Evolutionary conservation across 2,329 filamentous ascomycete species (phyloP).

Genomic region (Orbilia blumenaviensis): DNA sequence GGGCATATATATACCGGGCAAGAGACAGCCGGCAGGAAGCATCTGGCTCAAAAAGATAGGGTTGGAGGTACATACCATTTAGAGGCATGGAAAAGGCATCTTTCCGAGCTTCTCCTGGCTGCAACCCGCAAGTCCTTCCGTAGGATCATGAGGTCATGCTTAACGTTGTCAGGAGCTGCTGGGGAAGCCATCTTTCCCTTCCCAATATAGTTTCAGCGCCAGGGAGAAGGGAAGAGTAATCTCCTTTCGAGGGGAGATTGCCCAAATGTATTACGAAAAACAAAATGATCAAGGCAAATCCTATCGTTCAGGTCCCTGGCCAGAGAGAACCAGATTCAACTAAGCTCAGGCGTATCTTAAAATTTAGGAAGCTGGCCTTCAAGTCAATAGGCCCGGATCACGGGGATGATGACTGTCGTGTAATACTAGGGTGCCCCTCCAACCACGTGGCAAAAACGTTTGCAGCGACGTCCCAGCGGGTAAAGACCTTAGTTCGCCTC

Average conservation of each 20-base stretch:
- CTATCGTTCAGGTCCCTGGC: neutral
- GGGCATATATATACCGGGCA: neutral
- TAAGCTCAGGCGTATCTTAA: constrained; percentile 42
- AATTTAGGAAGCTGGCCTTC: no score
- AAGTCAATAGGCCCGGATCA: neutral
- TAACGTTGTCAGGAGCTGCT: constrained; percentile 13
- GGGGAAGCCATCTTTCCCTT: constrained; percentile 41
- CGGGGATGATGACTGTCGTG: constrained; percentile 12
- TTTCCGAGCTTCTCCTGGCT: constrained; percentile 87
- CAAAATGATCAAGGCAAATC: neutral
- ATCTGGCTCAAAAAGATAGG: constrained; percentile 1
- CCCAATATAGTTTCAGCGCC: neutral
- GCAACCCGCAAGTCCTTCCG: constrained; percentile 63
- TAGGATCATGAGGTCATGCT: constrained; percentile 36
- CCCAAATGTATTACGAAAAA: constrained; percentile 1
- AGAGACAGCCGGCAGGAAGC: neutral
- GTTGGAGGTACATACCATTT: constrained; percentile 76
- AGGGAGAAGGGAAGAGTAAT: constrained; percentile 8
- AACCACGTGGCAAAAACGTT: constrained; percentile 53
- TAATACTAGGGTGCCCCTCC: neutral
- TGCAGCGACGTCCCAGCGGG: constrained; percentile 30
- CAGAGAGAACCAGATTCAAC: constrained; percentile 22
- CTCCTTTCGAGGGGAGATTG: constrained; percentile 23
- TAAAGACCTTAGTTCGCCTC: neutral
- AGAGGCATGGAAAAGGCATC: constrained; percentile 92